Evolutionary conservation across 1,284 basidiomycete genomes (phyloP), one percentile per base, ranked within the genome.

Genomic region (Marasmius oreades): DNA sequence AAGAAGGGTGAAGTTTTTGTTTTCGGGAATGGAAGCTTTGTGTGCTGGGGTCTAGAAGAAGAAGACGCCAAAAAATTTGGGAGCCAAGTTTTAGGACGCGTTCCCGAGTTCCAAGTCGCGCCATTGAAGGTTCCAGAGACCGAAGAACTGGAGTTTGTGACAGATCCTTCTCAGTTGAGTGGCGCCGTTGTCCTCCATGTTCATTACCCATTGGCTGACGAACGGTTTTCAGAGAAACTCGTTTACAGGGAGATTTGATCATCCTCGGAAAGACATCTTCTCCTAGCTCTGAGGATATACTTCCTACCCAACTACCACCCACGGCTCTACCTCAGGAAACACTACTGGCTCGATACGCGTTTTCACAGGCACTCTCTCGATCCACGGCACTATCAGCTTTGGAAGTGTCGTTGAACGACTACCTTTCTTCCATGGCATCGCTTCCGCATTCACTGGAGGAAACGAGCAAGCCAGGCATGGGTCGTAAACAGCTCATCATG

Each of bases 91-190:
- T 77, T 94, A 47, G 69, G 77, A 42, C 75, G 72, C 33, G 74
- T 78, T 5, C 70, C 77, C 0, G 76, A 78, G 1, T 77, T 84
- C 16, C 85, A 92, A 69, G 70, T 91, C 1, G 81, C 77, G 1
- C 76, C 80, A 1, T 72, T 94, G 52, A 77, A 70, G 39, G 90
- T 91, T 54, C 76, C 84, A 26, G 92, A 95, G 75, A 90, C 90
- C 20, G 93, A 95, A 66, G 92, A 94, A 63, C 78, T 95, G 36
- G 93, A 95, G 67, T 95, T 94, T 72, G 90, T 93, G 7, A 87
- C 89, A 23, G 93, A 95, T 71, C 89, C 90, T 31, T 85, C 77
- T 55, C 91, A 94, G 89, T 93, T 55, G 51, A 50, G 55, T n/a
- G n/a, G n/a, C n/a, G n/a, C n/a, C n/a, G n/a, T 54, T 50, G 37